Conservation (phyloP, 2,329 filamentous ascomycete genomes). For the Microdochium nivale region DNA sequence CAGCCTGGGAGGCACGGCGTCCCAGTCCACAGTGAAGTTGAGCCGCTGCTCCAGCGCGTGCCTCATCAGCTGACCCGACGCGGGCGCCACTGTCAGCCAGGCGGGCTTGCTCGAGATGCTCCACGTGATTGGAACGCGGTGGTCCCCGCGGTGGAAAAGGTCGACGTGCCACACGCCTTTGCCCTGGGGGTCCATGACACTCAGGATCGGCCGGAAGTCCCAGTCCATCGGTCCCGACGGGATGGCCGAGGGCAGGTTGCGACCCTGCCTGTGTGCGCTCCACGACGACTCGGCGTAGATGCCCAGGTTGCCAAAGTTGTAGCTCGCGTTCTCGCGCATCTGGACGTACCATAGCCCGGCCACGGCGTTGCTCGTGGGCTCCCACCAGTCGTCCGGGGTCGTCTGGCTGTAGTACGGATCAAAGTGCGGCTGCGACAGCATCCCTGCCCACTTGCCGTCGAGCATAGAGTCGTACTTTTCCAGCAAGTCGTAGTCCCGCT, state of each 20-base stretch:
- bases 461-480: conserved; percentile 42
- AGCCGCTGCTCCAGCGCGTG: conserved; percentile 34
- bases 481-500: conserved; percentile 39
- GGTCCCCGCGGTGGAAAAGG: conserved; percentile 36
- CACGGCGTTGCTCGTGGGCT: conserved; percentile 45
- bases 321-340: conserved; percentile 34
- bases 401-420: conserved; percentile 37
- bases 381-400: conserved; percentile 48
- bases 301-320: conserved; percentile 45
- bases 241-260: conserved; percentile 31
- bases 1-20: conserved; percentile 23
- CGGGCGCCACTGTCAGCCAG: conserved; percentile 22
- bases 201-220: conserved; percentile 29
- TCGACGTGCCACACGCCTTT: conserved; percentile 37
- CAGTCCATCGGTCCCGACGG: conserved; percentile 33
- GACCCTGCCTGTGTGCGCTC: conserved; percentile 42
- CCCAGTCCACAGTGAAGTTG: conserved; percentile 38
- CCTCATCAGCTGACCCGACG: conserved; percentile 20
- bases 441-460: conserved; percentile 46
- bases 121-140: conserved; percentile 26
- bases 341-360: conserved; percentile 45
- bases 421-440: conserved; percentile 39
- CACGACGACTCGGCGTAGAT: conserved; percentile 48
- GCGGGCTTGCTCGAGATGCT: conserved; percentile 25
- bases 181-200: conserved; percentile 37